phyloP scores from a whole-genome alignment of 495 filamentous ascomycete species.

The Hypoxylon lienhwacheense region DNA sequence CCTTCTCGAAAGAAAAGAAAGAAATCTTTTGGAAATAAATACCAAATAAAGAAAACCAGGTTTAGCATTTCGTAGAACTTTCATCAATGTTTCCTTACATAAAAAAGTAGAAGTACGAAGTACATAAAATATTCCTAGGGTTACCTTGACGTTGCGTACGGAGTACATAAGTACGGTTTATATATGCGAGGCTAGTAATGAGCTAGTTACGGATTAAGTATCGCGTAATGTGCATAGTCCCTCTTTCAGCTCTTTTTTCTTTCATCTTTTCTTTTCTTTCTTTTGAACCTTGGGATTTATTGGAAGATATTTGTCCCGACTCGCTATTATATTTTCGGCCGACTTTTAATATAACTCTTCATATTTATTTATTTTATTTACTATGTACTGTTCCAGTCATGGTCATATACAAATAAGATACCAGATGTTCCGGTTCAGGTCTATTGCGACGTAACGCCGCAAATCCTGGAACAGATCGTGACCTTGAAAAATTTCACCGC shows the following conservation, averaged over 20 bases:
- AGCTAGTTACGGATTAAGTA: slow-evolving; percentile 1
- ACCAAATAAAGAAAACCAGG: too few species aligned
- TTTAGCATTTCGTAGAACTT: too few species aligned
- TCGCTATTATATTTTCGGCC: slow-evolving; percentile 32
- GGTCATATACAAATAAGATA: slow-evolving; percentile 28
- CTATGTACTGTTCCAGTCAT: neutral
- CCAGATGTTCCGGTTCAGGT: slow-evolving; percentile 12
- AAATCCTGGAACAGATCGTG: slow-evolving; percentile 31
- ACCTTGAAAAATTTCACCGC: slow-evolving; percentile 30
- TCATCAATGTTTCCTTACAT: too few species aligned
- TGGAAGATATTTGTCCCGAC: slow-evolving; percentile 24
- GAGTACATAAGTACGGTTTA: too few species aligned
- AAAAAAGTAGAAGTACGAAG: neutral
- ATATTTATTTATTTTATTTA: slow-evolving; percentile 26
- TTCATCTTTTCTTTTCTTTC: neutral
- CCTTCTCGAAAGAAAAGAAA: too few species aligned
- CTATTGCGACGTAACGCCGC: slow-evolving; percentile 22
- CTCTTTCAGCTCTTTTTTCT: neutral
- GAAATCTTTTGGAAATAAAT: too few species aligned
- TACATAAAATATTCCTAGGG: too few species aligned
- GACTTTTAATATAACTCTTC: slow-evolving; percentile 12
- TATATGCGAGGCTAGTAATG: slow-evolving; percentile 5
- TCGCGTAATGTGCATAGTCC: neutral
- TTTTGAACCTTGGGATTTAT: neutral
- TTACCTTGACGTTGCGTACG: slow-evolving; percentile 4